Evolutionary conservation across 2,329 filamentous ascomycete species (phyloP).

Genomic region (Botryotinia globosa): DNA sequence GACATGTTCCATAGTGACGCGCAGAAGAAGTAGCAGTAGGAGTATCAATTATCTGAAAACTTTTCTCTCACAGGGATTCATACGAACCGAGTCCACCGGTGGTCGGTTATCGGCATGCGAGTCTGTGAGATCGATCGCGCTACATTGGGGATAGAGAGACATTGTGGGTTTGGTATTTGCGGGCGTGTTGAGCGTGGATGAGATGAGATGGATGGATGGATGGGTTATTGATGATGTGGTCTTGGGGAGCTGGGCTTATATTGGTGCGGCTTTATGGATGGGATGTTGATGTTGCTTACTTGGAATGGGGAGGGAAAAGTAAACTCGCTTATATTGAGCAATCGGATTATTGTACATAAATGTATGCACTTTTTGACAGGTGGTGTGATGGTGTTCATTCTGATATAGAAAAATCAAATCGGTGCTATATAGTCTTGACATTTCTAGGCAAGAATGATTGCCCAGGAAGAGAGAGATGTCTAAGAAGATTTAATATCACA

Average conservation of each 20-base stretch:
- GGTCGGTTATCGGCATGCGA: not conserved
- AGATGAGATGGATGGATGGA: not conserved
- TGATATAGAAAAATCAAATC: not conserved
- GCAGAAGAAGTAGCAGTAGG: not conserved
- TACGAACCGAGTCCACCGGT: not conserved
- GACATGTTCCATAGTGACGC: not conserved
- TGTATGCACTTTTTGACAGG: not conserved
- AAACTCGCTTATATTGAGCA: not conserved
- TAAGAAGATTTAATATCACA: not conserved
- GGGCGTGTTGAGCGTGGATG: rapidly evolving
- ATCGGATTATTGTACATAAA: not conserved
- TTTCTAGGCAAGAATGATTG: not conserved
- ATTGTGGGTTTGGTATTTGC: not conserved
- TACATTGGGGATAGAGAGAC: not conserved
- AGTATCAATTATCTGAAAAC: not conserved
- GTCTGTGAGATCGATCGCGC: not conserved
- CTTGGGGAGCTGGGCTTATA: not conserved
- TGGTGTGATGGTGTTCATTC: not conserved
- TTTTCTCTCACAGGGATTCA: not conserved
- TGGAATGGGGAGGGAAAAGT: not conserved
- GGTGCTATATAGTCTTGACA: not conserved
- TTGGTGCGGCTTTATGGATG: not conserved
- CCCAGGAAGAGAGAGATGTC: not conserved
- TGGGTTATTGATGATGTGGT: not conserved
- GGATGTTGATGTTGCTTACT: too few species aligned